phyloP scores from a whole-genome alignment of 805 yeast species.

The Kodamaea nitidulidarum region DNA sequence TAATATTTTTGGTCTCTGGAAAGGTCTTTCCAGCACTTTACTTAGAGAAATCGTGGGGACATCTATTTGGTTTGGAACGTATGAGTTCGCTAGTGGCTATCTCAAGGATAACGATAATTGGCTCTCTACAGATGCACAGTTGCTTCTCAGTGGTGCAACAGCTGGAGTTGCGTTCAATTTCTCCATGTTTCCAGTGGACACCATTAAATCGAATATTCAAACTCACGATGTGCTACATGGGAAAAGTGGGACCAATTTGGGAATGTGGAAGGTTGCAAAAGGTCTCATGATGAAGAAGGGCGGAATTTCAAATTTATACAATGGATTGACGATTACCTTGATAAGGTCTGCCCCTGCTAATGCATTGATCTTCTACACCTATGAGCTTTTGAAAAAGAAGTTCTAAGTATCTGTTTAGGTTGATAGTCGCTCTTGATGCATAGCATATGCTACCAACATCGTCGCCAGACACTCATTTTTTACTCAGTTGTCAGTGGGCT shows the following conservation, averaged over 20 bases:
- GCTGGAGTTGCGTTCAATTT: slow-evolving; percentile 84
- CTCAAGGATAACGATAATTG: slow-evolving; percentile 26
- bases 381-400: slow-evolving; percentile 54
- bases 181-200: slow-evolving; percentile 83
- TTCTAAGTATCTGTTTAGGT: neutral
- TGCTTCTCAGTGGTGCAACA: slow-evolving; percentile 72
- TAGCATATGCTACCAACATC: no score
- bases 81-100: slow-evolving; percentile 51
- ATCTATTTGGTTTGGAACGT: slow-evolving; percentile 91
- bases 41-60: slow-evolving; percentile 86
- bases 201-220: slow-evolving; percentile 84
- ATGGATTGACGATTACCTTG: slow-evolving; percentile 81
- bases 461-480: no score
- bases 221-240: slow-evolving; percentile 39
- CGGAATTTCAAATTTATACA: slow-evolving; percentile 71
- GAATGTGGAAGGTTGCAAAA: slow-evolving; percentile 5
- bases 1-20: slow-evolving; percentile 79
- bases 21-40: slow-evolving; percentile 79
- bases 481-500: no score
- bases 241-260: neutral
- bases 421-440: neutral
- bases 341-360: slow-evolving; percentile 85
- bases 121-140: slow-evolving; percentile 40
- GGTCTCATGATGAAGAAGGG: slow-evolving; percentile 27
- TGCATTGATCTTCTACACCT: slow-evolving; percentile 78